These are phyloP conservation scores for Apiotrichum siamense DNA, from an alignment of 1,284 basidiomycete species.

Conservation along the genomic window DNA sequence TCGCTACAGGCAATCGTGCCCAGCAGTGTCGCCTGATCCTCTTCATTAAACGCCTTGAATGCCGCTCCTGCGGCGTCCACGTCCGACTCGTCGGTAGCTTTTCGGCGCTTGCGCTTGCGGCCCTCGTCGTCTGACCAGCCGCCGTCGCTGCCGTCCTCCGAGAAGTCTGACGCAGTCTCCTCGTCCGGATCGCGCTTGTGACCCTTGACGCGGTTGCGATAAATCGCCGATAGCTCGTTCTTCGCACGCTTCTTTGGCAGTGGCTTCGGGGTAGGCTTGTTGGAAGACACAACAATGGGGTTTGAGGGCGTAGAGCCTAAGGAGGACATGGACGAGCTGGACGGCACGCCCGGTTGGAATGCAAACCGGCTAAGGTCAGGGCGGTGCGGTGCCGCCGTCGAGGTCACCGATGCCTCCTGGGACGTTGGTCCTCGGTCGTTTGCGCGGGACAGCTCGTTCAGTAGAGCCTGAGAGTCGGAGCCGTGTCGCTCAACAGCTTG, in stretches of 20 bases:
- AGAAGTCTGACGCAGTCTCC: slow-evolving; percentile 23
- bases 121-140: slow-evolving; percentile 33
- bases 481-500: slow-evolving; percentile 13
- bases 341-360: background rate
- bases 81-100: slow-evolving; percentile 29
- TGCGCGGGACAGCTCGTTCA: slow-evolving; percentile 17
- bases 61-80: slow-evolving; percentile 52
- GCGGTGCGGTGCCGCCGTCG: background rate
- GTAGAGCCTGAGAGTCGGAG: slow-evolving; percentile 14
- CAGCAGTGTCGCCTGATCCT: slow-evolving; percentile 65
- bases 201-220: slow-evolving; percentile 37
- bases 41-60: slow-evolving; percentile 80
- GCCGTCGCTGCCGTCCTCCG: slow-evolving; percentile 32
- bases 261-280: background rate
- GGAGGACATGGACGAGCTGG: background rate
- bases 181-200: slow-evolving; percentile 54
- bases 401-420: background rate
- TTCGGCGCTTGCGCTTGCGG: slow-evolving; percentile 30
- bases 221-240: slow-evolving; percentile 46
- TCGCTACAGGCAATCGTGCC: slow-evolving; percentile 82
- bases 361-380: slow-evolving; percentile 1
- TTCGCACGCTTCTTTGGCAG: slow-evolving; percentile 23
- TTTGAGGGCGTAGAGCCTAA: background rate
- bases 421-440: background rate
- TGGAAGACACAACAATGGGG: background rate